Percentiles rank a stretch among this genome's conserved stretches.
Conservation (phyloP, 1,139 yeast species). For the Yamadazyma triangularis region DNA sequence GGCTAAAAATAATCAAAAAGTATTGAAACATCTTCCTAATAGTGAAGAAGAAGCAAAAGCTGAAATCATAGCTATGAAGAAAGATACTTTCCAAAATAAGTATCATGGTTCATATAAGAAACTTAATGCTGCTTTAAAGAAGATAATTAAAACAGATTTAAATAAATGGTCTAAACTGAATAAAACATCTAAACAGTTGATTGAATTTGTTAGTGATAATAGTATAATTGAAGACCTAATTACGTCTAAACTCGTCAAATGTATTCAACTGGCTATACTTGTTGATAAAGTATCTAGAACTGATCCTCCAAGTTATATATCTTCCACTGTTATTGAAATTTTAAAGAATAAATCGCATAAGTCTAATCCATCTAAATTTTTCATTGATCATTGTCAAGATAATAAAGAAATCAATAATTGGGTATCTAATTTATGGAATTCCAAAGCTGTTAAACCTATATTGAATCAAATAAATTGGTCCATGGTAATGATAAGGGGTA, state of each 20-base stretch:
- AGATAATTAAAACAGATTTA: conserved; percentile 21
- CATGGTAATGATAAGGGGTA: conserved; percentile 57
- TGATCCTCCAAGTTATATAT: conserved; percentile 31
- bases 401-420: conserved; percentile 37
- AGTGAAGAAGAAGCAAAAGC: conserved; percentile 35
- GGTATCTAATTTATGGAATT: conserved; percentile 58
- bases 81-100: conserved; percentile 46
- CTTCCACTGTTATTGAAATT: conserved; percentile 18
- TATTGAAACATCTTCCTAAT: conserved; percentile 39
- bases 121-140: conserved; percentile 31
- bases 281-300: conserved; percentile 21
- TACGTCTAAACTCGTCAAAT: conserved; percentile 31
- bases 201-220: conserved; percentile 10
- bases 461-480: conserved; percentile 52
- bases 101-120: conserved; percentile 45
- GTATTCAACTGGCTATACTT: conserved; percentile 21
- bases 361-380: conserved; percentile 47
- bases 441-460: conserved; percentile 43
- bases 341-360: conserved; percentile 24
- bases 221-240: conserved; percentile 23
- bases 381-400: conserved; percentile 41
- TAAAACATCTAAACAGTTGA: conserved; percentile 6
- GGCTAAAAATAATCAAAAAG: conserved; percentile 43
- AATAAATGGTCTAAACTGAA: conserved; percentile 10
- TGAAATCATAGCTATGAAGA: conserved; percentile 43